Evolutionary conservation across 306 rosid genomes (phyloP).

Genomic region (Styphnolobium japonicum): DNA sequence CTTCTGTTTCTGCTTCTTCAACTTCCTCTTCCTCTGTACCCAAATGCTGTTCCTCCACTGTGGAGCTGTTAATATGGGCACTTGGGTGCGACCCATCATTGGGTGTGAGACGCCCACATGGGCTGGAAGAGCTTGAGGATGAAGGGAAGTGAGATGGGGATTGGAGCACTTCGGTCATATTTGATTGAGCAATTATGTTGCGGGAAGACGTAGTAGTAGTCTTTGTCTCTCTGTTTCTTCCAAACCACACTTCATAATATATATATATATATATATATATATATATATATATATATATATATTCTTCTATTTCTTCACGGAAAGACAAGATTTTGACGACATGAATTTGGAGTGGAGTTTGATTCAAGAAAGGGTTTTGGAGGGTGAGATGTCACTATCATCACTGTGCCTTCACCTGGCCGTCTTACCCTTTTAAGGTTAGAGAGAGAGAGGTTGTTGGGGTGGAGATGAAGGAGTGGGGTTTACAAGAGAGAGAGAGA

Average conservation of each 20-base stretch:
- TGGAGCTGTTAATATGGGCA: constrained; percentile 42
- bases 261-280: too few relatives aligned
- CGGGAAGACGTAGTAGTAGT: constrained; percentile 18
- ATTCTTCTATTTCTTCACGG: constrained; percentile 1
- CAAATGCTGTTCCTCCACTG: constrained; percentile 41
- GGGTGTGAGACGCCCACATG: constrained; percentile 38
- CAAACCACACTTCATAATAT: too few relatives aligned
- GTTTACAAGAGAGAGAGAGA: constrained; percentile 10
- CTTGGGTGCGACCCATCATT: constrained; percentile 53
- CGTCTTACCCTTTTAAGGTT: constrained; percentile 7
- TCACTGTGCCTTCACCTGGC: constrained; percentile 36
- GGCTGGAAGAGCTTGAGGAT: constrained; percentile 56
- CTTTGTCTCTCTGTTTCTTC: constrained; percentile 1
- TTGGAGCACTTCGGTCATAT: constrained; percentile 70
- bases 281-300: too few relatives aligned
- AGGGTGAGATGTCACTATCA: constrained; percentile 61
- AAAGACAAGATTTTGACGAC: constrained; percentile 40
- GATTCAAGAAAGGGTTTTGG: constrained; percentile 70
- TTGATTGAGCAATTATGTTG: constrained; percentile 6
- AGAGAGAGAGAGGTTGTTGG: constrained; percentile 29
- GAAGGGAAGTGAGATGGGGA: constrained; percentile 73
- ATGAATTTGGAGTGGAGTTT: constrained; percentile 55
- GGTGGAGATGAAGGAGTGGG: constrained; percentile 12
- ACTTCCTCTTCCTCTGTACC: constrained; percentile 30
- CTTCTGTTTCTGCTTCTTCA: not conserved